Evolutionary conservation across 139 green algal species (phyloP).

Genomic region (Micractinium conductrix): DNA sequence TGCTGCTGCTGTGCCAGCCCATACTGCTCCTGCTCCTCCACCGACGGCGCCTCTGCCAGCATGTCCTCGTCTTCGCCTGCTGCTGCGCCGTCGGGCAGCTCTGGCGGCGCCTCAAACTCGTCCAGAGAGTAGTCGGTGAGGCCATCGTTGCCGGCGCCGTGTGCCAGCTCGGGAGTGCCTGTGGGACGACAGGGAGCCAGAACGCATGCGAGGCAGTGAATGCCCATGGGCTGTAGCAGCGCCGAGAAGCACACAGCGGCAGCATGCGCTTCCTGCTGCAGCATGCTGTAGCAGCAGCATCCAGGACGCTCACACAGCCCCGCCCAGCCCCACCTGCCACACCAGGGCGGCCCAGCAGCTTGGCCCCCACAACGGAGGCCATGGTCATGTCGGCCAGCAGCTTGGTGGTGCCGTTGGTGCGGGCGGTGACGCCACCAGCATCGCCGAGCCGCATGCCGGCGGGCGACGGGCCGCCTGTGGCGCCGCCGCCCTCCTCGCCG

Average conservation of each 20-base stretch:
- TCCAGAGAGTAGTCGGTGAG: conserved; percentile 54
- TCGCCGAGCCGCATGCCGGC: not conserved
- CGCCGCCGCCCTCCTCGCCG: not conserved
- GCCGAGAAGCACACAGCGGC: not conserved
- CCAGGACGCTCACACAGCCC: too few relatives aligned
- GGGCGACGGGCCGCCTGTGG: too few relatives aligned
- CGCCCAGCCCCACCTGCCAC: not conserved
- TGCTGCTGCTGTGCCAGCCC: conserved; percentile 21
- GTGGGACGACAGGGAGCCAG: not conserved
- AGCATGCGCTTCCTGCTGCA: not conserved
- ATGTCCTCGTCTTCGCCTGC: not conserved
- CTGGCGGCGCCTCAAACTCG: conserved; percentile 61
- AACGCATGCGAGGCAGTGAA: not conserved
- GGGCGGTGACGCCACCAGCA: not conserved
- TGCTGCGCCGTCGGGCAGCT: conserved; percentile 33
- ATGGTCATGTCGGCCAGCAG: conserved; percentile 70
- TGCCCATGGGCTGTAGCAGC: not conserved
- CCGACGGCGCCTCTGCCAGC: not conserved
- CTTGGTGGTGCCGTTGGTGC: conserved; percentile 54
- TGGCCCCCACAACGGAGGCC: conserved; percentile 37
- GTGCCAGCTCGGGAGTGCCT: conserved; percentile 22
- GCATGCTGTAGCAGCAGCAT: too few relatives aligned
- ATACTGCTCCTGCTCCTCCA: not conserved
- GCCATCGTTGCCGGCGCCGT: not conserved
- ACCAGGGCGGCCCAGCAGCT: conserved; percentile 4